Percentiles rank a stretch among this genome's conserved stretches.
Evolutionary conservation across 495 filamentous ascomycete species (phyloP).

Genomic region (Eremomyces bilateralis): DNA sequence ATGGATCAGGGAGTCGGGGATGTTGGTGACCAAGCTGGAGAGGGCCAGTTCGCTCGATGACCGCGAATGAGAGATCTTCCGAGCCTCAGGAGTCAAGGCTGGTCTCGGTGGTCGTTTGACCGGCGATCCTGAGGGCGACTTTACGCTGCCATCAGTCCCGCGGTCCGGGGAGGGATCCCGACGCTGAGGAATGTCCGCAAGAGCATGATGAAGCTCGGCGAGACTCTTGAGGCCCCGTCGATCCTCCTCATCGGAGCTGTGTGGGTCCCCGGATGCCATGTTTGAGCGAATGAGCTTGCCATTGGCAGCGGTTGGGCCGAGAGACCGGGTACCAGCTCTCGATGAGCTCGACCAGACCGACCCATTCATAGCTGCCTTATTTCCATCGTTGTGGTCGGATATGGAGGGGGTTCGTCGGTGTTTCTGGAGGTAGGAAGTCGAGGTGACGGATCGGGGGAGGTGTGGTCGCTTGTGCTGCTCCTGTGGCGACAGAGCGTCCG

Average conservation of each 20-base stretch:
- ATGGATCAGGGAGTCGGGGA: slow-evolving; percentile 9
- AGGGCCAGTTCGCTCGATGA: slow-evolving; percentile 47
- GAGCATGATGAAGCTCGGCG: slow-evolving; percentile 62
- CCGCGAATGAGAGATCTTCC: slow-evolving; percentile 58
- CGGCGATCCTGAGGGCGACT: slow-evolving; percentile 21
- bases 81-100: slow-evolving; percentile 30
- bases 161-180: no score
- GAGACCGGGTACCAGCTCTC: no score
- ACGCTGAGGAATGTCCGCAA: no score
- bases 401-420: slow-evolving; percentile 42
- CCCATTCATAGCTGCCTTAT: no score
- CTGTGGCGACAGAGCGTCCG: slow-evolving; percentile 19
- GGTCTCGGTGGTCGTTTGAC: slow-evolving; percentile 28
- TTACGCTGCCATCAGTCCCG: slow-evolving; percentile 46
- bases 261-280: no score
- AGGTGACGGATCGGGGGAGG: slow-evolving; percentile 54
- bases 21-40: slow-evolving; percentile 9
- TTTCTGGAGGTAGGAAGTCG: slow-evolving; percentile 49
- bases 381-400: slow-evolving; percentile 17
- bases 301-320: no score
- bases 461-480: slow-evolving; percentile 23
- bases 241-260: slow-evolving; percentile 66
- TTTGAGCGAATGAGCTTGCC: no score
- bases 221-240: slow-evolving; percentile 37
- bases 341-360: no score